Evolutionary conservation across 805 yeast genomes (phyloP), one percentile per base, ranked within the genome.

Genomic region (Alloascoidea africana): DNA sequence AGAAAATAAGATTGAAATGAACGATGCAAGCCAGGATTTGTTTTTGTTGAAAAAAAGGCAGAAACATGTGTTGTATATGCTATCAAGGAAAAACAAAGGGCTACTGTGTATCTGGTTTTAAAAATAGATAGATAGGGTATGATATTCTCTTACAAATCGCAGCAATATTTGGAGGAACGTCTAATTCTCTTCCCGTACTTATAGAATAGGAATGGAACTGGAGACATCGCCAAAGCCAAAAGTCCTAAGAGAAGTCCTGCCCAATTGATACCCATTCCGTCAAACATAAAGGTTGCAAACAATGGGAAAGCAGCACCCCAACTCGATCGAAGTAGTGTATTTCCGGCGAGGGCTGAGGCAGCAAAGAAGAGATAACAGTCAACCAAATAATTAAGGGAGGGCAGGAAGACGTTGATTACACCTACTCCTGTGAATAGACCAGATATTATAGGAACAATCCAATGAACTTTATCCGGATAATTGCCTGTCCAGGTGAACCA

Each of bases 371-470:
- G 60, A 53, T 82, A 82, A 18, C 76, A 62, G 53, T 82, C 93
- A 47, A 82, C 65, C 51, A 82, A 63, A 54, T 81, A 82, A 55
- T 76, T 81, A 47, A 81, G 55, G 17, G 79, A 68, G 6, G 85
- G 73, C 44, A 77, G 60, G 62, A 82, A 82, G 40, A 82, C 72
- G 33, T 73, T 63, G 44, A 78, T 60, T 40, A 80, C 58, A 30
- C 89, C 93, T 44, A 68, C 70, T 8, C 86, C 87, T 30, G 72
- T 66, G 49, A 76, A 66, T 3, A 69, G 42, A 44, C 83, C 79
- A 18, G 82, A 73, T n/a, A n/a, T n/a, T n/a, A n/a, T n/a, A n/a
- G 93, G 91, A n/a, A 71, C 82, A 48, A 75, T 76, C 89, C 89
- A 86, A 47, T 73, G 87, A 35, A 79, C 65, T 34, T 55, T 55